phyloP scores from a whole-genome alignment of 805 yeast genomes.

The Debaryomyces prosopidis region DNA sequence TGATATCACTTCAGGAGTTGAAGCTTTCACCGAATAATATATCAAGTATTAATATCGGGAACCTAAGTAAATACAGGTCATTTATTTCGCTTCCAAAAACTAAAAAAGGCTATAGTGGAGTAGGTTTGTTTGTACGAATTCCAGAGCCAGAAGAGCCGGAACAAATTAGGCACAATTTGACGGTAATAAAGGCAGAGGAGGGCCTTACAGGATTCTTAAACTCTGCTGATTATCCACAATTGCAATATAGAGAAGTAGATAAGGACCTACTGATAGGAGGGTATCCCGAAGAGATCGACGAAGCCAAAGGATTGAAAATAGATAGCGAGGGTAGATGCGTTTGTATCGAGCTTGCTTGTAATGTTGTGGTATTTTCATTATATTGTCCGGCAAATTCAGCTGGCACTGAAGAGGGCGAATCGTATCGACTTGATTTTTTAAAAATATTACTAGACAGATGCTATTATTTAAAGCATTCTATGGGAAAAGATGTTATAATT shows the following conservation, averaged over 20 bases:
- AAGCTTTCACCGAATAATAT: conserved; percentile 47
- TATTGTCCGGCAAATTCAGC: conserved; percentile 93
- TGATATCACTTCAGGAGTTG: conserved; percentile 85
- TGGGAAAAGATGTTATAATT: conserved; percentile 70
- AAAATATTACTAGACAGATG: conserved; percentile 62
- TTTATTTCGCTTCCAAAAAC: conserved; percentile 67
- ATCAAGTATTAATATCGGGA: conserved; percentile 45
- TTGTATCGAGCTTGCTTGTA: conserved; percentile 66
- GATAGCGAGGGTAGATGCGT: conserved; percentile 88
- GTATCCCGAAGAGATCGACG: conserved; percentile 48
- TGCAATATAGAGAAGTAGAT: conserved; percentile 15
- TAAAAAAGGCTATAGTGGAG: conserved; percentile 90
- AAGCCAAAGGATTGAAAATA: conserved; percentile 42
- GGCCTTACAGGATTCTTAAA: conserved; percentile 76
- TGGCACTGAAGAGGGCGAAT: conserved; percentile 65
- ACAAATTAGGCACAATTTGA: conserved; percentile 34
- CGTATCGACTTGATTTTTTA: conserved; percentile 58
- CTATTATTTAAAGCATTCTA: conserved; percentile 42
- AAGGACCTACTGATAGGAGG: conserved; percentile 63
- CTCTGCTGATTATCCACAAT: conserved; percentile 11
- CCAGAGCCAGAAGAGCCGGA: conserved; percentile 47
- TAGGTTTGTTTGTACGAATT: conserved; percentile 72
- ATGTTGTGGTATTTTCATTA: conserved; percentile 60
- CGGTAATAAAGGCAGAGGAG: conserved; percentile 78
- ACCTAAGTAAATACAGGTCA: conserved; percentile 56